Base-by-base conservation (phyloP, 805 yeast species). In the Lachancea waltii region DNA sequence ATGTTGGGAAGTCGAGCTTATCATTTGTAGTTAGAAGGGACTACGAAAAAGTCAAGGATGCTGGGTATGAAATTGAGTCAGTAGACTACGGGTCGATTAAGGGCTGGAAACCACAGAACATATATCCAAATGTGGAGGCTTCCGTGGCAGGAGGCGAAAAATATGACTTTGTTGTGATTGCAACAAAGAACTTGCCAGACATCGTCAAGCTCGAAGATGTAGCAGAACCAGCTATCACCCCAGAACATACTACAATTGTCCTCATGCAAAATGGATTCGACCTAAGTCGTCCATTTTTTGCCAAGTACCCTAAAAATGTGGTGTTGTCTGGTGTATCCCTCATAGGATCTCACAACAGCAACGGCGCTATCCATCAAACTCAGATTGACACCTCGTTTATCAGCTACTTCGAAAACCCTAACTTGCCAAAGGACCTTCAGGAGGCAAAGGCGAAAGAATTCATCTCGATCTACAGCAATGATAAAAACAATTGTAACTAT, bases 151-250 rank as follows among this genome's bases (percentile, higher is more conserved):
- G 40, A 6, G 31, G 32, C 8, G 31, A 30, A 10, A n/a, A n/a
- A n/a, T 80, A 61, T 48, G 87, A 81, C 49, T 81, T 62, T 50
- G 67, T 79, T 23, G 67, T 80, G 5, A 73, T 81, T 22, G 63
- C 78, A 30, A 75, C 81, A 34, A 81, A 81, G 53, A 77, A 74
- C 51, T 67, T 77, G 17, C 87, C 87, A 3, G 89, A 81, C 49
- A 59, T 79, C n/a, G 58, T 59, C 42, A 64, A 65, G 33, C 59
- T 75, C 13, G 79, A 72, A 47, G 77, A 76, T 9, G 49, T 76
- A 34, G 66, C 69, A 27, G 68, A 50, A 8, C 73, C 75, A 0
- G 77, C 73, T 4, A 69, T 80, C 33, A 55, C 69, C 20, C 62
- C 65, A 25, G 56, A 59, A 25, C n/a, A n/a, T n/a, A 69, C 81